Base-by-base conservation (phyloP, 2,329 filamentous ascomycete species). In the Paraphoma sp. region DNA sequence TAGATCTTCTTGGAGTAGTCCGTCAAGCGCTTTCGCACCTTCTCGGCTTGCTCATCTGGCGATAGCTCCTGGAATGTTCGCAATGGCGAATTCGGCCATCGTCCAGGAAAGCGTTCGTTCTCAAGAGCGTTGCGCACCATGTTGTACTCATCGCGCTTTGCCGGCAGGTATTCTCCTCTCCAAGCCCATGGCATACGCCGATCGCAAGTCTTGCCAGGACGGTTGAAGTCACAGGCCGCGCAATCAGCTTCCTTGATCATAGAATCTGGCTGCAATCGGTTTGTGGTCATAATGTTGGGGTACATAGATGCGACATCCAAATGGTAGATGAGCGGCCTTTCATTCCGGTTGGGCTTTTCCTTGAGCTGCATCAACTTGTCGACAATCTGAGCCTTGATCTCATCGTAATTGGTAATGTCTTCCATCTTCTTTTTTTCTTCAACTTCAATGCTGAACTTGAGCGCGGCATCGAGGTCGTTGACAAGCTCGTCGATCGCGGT, bases 241-340 rank as follows among this genome's bases (percentile, higher is more conserved):
- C 96, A 99, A 69, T 97, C 92, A 0, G 93, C 92, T 74, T 99
- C 96, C 46, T 94, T 83, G 51, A 99, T 96, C 93, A 99, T 96
- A n/a, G 95, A 98, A 76, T 99, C 95, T 0, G 95, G 95, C 68
- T 99, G 95, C 45, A 99, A 79, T 75, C 95, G 90, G 76, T 99
- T 99, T 1, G 95, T 99, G 1, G 96, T 99, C 96, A 99, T 99
- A 76, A 99, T 99, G 77, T 99, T 99, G 9, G 95, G 95, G 75
- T 99, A 99, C 95, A 99, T 99, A 57, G 95, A 97, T 16, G 95
- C 95, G 56, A 99, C 96, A 73, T 99, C 95, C 79, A 99, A 82
- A 83, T 99, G 95, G 79, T 99, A 99, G 63, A 99, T 99, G 31
- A 96, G 85, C 4, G 95, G 95, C 43, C 88, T 83, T 75, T 99